A percentile compares a stretch with the other conserved stretches of the same genome.
Conservation (phyloP, 1,139 yeast genomes). For the Debaryomyces coudertii region DNA sequence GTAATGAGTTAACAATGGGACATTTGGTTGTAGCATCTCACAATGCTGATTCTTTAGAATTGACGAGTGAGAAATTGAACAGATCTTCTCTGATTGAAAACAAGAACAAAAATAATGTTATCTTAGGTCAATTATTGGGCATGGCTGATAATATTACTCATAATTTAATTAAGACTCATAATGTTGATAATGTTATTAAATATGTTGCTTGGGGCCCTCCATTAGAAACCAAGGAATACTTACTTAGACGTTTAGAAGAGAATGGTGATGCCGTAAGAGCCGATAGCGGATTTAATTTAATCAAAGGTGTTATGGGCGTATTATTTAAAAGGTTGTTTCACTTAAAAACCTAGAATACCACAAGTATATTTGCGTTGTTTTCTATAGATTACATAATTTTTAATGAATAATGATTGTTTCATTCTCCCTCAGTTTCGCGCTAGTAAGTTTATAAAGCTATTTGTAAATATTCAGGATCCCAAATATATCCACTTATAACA, state of each 20-base stretch:
- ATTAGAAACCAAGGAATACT: constrained; percentile 86
- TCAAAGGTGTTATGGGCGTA: constrained; percentile 56
- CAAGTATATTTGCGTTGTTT: background rate
- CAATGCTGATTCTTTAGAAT: constrained; percentile 75
- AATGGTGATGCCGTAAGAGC: constrained; percentile 93
- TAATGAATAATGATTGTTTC: constrained; percentile 8
- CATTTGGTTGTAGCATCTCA: constrained; percentile 94
- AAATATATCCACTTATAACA: constrained; percentile 51
- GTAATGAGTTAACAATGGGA: constrained; percentile 62
- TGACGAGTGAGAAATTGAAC: constrained; percentile 63
- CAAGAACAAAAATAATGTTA: constrained; percentile 62
- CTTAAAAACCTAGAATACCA: constrained; percentile 17
- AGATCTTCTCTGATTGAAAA: constrained; percentile 25
- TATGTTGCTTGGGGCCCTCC: constrained; percentile 99
- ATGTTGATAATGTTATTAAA: constrained; percentile 79
- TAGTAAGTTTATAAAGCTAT: background rate
- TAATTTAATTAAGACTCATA: constrained; percentile 65
- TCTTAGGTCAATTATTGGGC: constrained; percentile 89
- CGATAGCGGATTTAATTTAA: constrained; percentile 82
- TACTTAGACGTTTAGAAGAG: constrained; percentile 90
- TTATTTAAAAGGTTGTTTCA: constrained; percentile 44
- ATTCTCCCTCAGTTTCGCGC: background rate
- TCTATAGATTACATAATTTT: constrained; percentile 5
- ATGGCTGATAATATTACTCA: constrained; percentile 92
- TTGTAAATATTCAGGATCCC: constrained; percentile 19